Percentiles rank a stretch among this genome's conserved stretches.
Evolutionary conservation across 2,329 filamentous ascomycete genomes (phyloP).

Genomic region (Penicillium janthinellum): DNA sequence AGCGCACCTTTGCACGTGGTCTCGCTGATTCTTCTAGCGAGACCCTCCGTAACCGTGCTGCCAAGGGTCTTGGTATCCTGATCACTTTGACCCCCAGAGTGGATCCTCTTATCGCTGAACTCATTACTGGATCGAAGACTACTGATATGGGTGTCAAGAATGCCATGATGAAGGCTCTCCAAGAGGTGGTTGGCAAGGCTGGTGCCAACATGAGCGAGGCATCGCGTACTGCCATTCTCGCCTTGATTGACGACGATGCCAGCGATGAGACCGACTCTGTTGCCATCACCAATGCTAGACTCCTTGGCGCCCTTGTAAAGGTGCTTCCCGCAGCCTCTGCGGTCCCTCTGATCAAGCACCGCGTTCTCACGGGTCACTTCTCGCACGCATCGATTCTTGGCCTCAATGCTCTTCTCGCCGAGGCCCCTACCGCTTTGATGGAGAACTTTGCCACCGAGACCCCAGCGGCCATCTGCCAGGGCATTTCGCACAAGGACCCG

Average conservation of each 20-base stretch:
- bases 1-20: conserved; percentile 95
- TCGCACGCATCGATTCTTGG: conserved; percentile 79
- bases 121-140: conserved; percentile 95
- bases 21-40: conserved; percentile 93
- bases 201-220: conserved; percentile 92
- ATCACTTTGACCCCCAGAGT: conserved; percentile 95
- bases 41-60: conserved; percentile 79
- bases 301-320: conserved; percentile 87
- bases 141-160: conserved; percentile 82
- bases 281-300: conserved; percentile 85
- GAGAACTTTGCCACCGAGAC: conserved; percentile 73
- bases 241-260: conserved; percentile 81
- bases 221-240: conserved; percentile 81
- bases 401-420: conserved; percentile 83
- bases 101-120: conserved; percentile 87
- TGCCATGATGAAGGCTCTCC: conserved; percentile 95
- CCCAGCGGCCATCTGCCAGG: conserved; percentile 74
- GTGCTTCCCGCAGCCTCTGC: conserved; percentile 76
- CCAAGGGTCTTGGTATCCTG: conserved; percentile 88
- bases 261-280: conserved; percentile 75
- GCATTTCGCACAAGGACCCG: conserved; percentile 74
- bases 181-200: conserved; percentile 94
- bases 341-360: conserved; percentile 62
- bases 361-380: conserved; percentile 76
- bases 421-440: conserved; percentile 71